phyloP scores from a whole-genome alignment of 1,284 basidiomycete genomes.

The Xerocomus minutiporus region DNA sequence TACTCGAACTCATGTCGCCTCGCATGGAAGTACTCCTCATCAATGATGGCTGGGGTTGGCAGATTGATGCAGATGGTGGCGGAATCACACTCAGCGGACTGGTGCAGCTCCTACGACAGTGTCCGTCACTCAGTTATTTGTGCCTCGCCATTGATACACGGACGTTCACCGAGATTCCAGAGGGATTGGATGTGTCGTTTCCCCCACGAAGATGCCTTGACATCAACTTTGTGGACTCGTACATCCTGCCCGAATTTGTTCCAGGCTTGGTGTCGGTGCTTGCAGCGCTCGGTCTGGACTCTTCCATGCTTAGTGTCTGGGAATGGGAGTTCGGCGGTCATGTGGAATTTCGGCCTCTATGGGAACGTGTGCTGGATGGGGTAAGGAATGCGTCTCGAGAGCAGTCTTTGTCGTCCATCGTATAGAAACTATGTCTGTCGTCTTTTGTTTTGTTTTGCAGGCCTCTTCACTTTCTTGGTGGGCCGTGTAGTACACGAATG shows the following conservation, averaged over 20 bases:
- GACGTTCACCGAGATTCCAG: background rate
- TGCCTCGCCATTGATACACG: background rate
- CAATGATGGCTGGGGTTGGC: background rate
- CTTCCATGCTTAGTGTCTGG: too few species aligned
- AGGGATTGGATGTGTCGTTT: background rate
- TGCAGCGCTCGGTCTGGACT: too few species aligned
- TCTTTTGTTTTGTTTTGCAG: too few species aligned
- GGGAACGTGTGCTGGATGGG: too few species aligned
- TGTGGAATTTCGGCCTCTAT: too few species aligned
- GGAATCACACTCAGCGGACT: background rate
- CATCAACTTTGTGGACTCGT: background rate
- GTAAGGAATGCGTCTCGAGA: too few species aligned
- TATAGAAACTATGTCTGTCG: too few species aligned
- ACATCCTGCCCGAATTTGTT: background rate
- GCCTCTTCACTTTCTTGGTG: too few species aligned
- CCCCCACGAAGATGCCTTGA: background rate
- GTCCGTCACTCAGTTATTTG: background rate
- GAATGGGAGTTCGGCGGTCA: too few species aligned
- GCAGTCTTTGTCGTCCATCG: too few species aligned
- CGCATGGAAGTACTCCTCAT: background rate
- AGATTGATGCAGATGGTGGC: background rate
- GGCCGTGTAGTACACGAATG: too few species aligned
- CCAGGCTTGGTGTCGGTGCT: background rate
- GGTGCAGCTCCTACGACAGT: background rate
- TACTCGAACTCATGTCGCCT: background rate